Percentiles rank a stretch among this genome's conserved stretches.
Conservation (phyloP, 805 yeast species). For the Zygosaccharomyces bisporus region DNA sequence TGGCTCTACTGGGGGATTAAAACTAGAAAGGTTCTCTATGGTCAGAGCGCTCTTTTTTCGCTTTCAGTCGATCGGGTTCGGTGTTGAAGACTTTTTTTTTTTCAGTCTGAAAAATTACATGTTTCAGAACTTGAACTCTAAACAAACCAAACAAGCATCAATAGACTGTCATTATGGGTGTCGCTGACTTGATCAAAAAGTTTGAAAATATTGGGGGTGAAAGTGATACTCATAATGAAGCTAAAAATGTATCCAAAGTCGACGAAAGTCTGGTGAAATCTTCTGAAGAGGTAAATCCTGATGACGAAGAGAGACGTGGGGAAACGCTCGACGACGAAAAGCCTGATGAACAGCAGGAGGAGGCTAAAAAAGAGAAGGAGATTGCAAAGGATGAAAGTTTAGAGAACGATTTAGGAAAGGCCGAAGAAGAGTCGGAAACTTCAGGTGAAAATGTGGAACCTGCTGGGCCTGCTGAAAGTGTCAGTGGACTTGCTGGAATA, state of each 20-base stretch:
- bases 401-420: no score
- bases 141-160: neutral
- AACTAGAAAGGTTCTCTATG: neutral
- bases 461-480: slow-evolving; percentile 1
- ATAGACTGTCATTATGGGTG: slow-evolving; percentile 31
- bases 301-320: slow-evolving; percentile 9
- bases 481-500: no score
- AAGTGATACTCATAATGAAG: slow-evolving; percentile 1
- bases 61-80: neutral
- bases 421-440: slow-evolving; percentile 10
- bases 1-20: slow-evolving; percentile 3
- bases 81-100: slow-evolving; percentile 2
- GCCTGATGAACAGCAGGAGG: no score
- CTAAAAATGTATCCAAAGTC: neutral
- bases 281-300: slow-evolving; percentile 1
- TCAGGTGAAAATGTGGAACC: slow-evolving; percentile 10
- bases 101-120: slow-evolving; percentile 4
- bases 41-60: neutral
- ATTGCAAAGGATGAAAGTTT: no score
- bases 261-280: neutral
- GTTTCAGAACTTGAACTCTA: neutral
- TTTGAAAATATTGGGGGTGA: slow-evolving; percentile 32
- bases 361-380: no score
- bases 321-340: slow-evolving; percentile 8
- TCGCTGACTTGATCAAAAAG: slow-evolving; percentile 38